A percentile compares a stretch with the other conserved stretches of the same genome.
These are phyloP conservation scores for Suillus spraguei DNA, from an alignment of 768 basidiomycete genomes.

Conservation along the genomic window DNA sequence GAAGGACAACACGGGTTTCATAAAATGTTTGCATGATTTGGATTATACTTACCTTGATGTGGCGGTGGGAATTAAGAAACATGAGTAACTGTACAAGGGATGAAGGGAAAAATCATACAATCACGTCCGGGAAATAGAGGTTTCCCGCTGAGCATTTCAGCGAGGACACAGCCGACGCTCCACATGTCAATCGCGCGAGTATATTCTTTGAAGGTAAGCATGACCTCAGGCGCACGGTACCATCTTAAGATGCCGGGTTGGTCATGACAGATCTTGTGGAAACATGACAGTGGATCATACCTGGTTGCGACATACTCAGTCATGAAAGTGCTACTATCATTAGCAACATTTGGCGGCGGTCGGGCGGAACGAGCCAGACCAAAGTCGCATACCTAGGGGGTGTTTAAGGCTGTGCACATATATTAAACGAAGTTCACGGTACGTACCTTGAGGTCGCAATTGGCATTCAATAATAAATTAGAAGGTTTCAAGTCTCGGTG, in stretches of 20 bases:
- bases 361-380: conserved; percentile 82
- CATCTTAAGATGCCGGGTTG: conserved; percentile 51
- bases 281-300: conserved; percentile 35
- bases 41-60: conserved; percentile 12
- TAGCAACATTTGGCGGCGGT: conserved; percentile 70
- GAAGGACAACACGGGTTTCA: background rate
- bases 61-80: background rate
- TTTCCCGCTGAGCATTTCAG: conserved; percentile 91
- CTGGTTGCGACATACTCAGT: conserved; percentile 96
- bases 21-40: conserved; percentile 4
- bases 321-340: conserved; percentile 82
- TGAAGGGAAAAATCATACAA: conserved; percentile 46
- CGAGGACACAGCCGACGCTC: conserved; percentile 85
- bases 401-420: background rate
- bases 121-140: conserved; percentile 95
- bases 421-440: conserved; percentile 11
- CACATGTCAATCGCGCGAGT: conserved; percentile 87
- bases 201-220: conserved; percentile 98
- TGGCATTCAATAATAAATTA: conserved; percentile 93
- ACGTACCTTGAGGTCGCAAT: conserved; percentile 90
- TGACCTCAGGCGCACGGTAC: conserved; percentile 98
- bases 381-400: conserved; percentile 77
- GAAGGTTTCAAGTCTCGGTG: conserved; percentile 97
- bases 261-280: background rate
- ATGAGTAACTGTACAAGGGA: conserved; percentile 13